These are phyloP conservation scores for Sodiomyces alkalinus DNA, from an alignment of 2,329 filamentous ascomycete genomes.

Conservation along the genomic window DNA sequence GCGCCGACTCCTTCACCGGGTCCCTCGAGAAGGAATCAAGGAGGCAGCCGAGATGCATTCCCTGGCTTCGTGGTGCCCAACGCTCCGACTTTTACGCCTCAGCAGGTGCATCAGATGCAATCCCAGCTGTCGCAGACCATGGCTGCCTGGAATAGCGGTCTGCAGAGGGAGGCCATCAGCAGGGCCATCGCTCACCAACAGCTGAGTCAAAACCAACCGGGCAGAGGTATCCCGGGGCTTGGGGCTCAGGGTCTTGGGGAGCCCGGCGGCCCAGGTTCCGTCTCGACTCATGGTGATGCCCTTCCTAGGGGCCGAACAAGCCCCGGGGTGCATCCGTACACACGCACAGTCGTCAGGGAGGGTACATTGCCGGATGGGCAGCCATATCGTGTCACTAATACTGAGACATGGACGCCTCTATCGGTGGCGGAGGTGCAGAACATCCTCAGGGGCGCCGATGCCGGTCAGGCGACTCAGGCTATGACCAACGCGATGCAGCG, in stretches of 20 bases:
- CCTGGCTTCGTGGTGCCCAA: constrained; percentile 1
- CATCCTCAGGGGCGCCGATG: constrained; percentile 29
- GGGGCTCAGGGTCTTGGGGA: constrained; percentile 26
- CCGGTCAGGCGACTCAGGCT: constrained; percentile 23
- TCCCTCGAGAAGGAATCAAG: constrained; percentile 1
- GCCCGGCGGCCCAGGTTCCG: constrained; percentile 9
- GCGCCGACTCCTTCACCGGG: constrained; percentile 1
- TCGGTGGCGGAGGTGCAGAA: constrained; percentile 29
- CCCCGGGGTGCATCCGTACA: constrained; percentile 10
- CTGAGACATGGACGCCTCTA: constrained; percentile 11
- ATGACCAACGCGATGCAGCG: constrained; percentile 35
- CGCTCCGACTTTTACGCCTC: constrained; percentile 6
- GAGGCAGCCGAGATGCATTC: constrained; percentile 3
- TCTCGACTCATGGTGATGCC: constrained; percentile 9
- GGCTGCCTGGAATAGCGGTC: constrained; percentile 28
- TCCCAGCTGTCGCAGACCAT: constrained; percentile 23
- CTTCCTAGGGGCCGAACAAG: constrained; percentile 14
- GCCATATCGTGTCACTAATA: constrained; percentile 8
- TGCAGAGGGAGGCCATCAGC: constrained; percentile 30
- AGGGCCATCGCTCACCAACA: constrained; percentile 26
- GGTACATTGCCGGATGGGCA: constrained; percentile 7
- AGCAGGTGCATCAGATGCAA: constrained; percentile 9
- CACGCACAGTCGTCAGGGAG: constrained; percentile 6
- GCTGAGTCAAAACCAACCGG: constrained; percentile 27
- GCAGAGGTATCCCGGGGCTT: constrained; percentile 21